These are phyloP conservation scores for Brassica cretica DNA, from an alignment of 345 rosid species.

Conservation along the genomic window DNA sequence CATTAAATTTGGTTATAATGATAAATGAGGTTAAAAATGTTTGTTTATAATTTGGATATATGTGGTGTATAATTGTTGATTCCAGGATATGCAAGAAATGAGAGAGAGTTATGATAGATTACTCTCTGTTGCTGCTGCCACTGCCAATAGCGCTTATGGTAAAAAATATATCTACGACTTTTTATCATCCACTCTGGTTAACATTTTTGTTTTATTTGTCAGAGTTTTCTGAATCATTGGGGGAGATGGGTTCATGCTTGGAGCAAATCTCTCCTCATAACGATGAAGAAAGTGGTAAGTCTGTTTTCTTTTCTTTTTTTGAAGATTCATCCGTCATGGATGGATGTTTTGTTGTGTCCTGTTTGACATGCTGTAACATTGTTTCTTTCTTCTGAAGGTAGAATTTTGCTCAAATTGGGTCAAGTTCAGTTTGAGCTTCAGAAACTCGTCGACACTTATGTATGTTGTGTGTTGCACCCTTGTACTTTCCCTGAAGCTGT, in stretches of 20 bases:
- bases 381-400: conserved; percentile 51
- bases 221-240: conserved; percentile 96
- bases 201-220: conserved; percentile 2
- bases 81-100: conserved; percentile 89
- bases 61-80: conserved; percentile 5
- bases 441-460: conserved; percentile 84
- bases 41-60: background rate
- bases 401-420: conserved; percentile 65
- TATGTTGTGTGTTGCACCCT: conserved; percentile 50
- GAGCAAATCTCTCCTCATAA: conserved; percentile 75
- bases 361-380: conserved; percentile 19
- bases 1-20: conserved; percentile 5
- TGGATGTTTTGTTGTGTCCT: background rate
- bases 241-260: conserved; percentile 90
- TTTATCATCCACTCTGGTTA: background rate
- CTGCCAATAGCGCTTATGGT: conserved; percentile 96
- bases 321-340: background rate
- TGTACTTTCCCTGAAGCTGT: conserved; percentile 7
- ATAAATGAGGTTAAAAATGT: background rate
- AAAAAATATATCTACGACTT: background rate
- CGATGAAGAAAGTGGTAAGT: conserved; percentile 77
- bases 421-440: conserved; percentile 85
- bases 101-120: conserved; percentile 87
- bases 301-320: background rate
- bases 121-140: conserved; percentile 87